phyloP scores from a whole-genome alignment of 768 basidiomycete genomes.

The Suillus cothurnatus region DNA sequence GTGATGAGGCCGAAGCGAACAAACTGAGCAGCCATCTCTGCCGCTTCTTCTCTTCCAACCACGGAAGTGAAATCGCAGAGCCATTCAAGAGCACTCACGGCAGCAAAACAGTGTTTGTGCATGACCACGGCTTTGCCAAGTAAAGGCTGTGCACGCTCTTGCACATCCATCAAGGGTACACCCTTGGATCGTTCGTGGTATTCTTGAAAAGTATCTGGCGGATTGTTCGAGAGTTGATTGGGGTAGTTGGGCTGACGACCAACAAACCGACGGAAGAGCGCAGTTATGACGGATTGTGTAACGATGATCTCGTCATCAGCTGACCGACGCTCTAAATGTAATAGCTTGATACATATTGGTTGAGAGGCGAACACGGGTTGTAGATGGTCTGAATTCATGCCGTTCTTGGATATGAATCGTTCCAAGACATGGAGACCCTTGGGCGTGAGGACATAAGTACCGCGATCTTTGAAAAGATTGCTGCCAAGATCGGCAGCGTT shows the following conservation, averaged over 20 bases:
- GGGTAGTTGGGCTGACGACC: constrained; percentile 86
- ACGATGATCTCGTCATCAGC: constrained; percentile 98
- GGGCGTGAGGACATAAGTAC: constrained; percentile 92
- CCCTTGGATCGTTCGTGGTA: constrained; percentile 83
- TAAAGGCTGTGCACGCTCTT: constrained; percentile 63
- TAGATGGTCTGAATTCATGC: constrained; percentile 93
- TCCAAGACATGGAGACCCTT: constrained; percentile 99
- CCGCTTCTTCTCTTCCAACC: constrained; percentile 93
- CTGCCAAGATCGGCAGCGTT: constrained; percentile 91
- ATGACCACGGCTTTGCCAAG: constrained; percentile 44
- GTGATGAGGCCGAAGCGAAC: constrained; percentile 91
- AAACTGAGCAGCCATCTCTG: constrained; percentile 97
- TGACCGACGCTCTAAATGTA: constrained; percentile 92
- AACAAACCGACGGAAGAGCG: constrained; percentile 93
- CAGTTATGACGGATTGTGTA: constrained; percentile 89
- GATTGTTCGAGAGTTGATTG: constrained; percentile 43
- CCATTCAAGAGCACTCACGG: constrained; percentile 92
- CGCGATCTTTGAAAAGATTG: constrained; percentile 95
- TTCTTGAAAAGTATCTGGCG: constrained; percentile 63
- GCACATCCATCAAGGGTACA: constrained; percentile 67
- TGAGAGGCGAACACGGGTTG: constrained; percentile 87
- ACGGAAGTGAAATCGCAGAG: constrained; percentile 96
- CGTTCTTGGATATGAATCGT: constrained; percentile 99
- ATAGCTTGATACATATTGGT: constrained; percentile 95
- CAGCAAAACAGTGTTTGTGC: constrained; percentile 80